phyloP scores from a whole-genome alignment of 257 asterid genomes.

The Nicotiana noctiflora region DNA sequence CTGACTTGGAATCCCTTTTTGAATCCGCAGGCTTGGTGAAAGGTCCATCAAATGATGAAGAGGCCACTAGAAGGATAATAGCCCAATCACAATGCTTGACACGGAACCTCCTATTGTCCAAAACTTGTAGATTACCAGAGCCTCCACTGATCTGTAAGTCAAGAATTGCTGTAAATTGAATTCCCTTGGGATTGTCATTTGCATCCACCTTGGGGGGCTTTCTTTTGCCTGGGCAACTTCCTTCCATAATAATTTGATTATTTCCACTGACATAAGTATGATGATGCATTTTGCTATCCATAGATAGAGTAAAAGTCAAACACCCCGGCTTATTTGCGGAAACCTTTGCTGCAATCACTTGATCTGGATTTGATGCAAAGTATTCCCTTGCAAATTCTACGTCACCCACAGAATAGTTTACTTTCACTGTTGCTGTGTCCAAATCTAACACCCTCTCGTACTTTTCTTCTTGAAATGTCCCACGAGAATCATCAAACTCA shows the following conservation, averaged over 20 bases:
- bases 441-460: conserved; percentile 68
- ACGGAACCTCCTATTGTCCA: conserved; percentile 43
- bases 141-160: conserved; percentile 53
- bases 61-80: conserved; percentile 48
- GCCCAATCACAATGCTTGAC: conserved; percentile 61
- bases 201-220: conserved; percentile 25
- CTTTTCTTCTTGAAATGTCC: conserved; percentile 30
- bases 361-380: conserved; percentile 67
- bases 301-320: conserved; percentile 41
- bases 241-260: conserved; percentile 52
- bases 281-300: conserved; percentile 61
- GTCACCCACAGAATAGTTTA: conserved; percentile 37
- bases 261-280: conserved; percentile 36
- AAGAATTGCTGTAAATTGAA: conserved; percentile 54
- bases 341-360: conserved; percentile 47
- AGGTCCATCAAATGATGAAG: conserved; percentile 73
- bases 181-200: conserved; percentile 39
- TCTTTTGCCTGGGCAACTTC: conserved; percentile 52
- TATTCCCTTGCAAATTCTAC: conserved; percentile 46
- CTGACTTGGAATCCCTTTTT: conserved; percentile 38
- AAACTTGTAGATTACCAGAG: conserved; percentile 24
- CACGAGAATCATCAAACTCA: conserved; percentile 47
- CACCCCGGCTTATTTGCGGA: conserved; percentile 43
- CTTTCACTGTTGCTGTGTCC: conserved; percentile 66
- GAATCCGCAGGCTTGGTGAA: conserved; percentile 52